Percentiles rank a stretch among this genome's conserved stretches.
Evolutionary conservation across 2,329 filamentous ascomycete species (phyloP).

Genomic region (Fusarium veterinarium): DNA sequence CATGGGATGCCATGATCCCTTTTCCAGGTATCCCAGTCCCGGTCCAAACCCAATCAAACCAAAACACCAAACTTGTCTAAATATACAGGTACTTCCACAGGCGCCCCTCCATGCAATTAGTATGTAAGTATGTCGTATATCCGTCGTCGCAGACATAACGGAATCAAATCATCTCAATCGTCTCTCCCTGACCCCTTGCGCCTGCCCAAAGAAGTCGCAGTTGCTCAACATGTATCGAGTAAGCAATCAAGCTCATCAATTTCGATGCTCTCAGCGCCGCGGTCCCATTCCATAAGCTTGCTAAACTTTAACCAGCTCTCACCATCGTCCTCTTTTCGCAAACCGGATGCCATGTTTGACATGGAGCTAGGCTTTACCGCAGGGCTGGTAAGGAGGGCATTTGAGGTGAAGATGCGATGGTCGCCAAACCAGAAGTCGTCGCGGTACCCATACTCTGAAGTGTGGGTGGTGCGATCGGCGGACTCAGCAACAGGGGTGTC

Average conservation of each 20-base stretch:
- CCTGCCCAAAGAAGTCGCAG: slow-evolving; percentile 27
- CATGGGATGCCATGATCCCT: slow-evolving; percentile 27
- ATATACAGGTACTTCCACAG: slow-evolving; percentile 49
- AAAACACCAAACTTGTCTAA: slow-evolving; percentile 43
- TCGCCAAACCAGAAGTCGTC: slow-evolving; percentile 68
- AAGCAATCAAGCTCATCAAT: slow-evolving; percentile 93
- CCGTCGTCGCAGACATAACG: slow-evolving; percentile 43
- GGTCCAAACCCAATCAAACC: slow-evolving; percentile 36
- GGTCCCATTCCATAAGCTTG: slow-evolving; percentile 67
- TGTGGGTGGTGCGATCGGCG: slow-evolving; percentile 45
- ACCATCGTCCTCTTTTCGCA: slow-evolving; percentile 53
- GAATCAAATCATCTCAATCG: slow-evolving; percentile 36
- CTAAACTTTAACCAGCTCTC: slow-evolving; percentile 56
- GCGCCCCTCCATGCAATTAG: slow-evolving; percentile 43
- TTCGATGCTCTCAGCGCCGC: slow-evolving; percentile 88
- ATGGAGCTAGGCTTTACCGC: slow-evolving; percentile 57
- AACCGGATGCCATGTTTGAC: slow-evolving; percentile 40
- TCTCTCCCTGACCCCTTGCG: slow-evolving; percentile 38
- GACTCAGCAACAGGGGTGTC: slow-evolving; percentile 49
- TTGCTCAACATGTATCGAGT: slow-evolving; percentile 75
- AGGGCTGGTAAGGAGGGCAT: slow-evolving; percentile 64
- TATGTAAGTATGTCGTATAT: slow-evolving; percentile 37
- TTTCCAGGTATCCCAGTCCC: slow-evolving; percentile 39
- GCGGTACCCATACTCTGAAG: slow-evolving; percentile 51
- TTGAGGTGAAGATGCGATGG: slow-evolving; percentile 50